A percentile compares a stretch with the other conserved stretches of the same genome.
phyloP scores from a whole-genome alignment of 2,329 filamentous ascomycete species.

The Laburnicola sp. region DNA sequence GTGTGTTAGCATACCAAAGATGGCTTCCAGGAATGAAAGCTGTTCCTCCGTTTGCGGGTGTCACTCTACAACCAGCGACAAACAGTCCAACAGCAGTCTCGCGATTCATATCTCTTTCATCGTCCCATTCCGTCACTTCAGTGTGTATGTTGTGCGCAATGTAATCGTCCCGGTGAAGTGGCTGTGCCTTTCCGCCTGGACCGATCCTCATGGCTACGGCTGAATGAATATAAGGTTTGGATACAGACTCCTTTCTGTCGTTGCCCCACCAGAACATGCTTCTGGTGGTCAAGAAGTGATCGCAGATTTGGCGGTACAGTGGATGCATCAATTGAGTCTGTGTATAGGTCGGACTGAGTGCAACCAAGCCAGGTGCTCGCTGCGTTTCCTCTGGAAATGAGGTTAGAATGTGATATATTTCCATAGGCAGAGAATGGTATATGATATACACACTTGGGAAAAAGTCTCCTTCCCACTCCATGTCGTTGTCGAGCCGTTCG shows the following conservation, averaged over 20 bases:
- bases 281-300: constrained; percentile 31
- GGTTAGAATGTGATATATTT: neutral
- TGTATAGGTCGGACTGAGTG: constrained; percentile 16
- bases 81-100: constrained; percentile 40
- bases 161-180: constrained; percentile 35
- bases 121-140: constrained; percentile 14
- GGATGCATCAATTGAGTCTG: constrained; percentile 28
- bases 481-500: constrained; percentile 15
- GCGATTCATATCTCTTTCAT: constrained; percentile 24
- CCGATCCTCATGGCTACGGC: constrained; percentile 18
- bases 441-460: constrained; percentile 14
- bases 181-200: constrained; percentile 30
- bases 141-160: constrained; percentile 30
- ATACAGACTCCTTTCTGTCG: constrained; percentile 28
- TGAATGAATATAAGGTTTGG: constrained; percentile 28
- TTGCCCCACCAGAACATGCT: constrained; percentile 36
- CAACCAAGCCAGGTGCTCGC: constrained; percentile 14
- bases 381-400: constrained; percentile 15
- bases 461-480: constrained; percentile 18
- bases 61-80: constrained; percentile 39
- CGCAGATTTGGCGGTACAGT: constrained; percentile 29
- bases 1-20: constrained; percentile 33
- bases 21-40: constrained; percentile 46
- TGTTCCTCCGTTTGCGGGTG: constrained; percentile 43
- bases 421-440: neutral